phyloP scores from a whole-genome alignment of 169 alveolate genomes.

The Theileria annulata region DNA sequence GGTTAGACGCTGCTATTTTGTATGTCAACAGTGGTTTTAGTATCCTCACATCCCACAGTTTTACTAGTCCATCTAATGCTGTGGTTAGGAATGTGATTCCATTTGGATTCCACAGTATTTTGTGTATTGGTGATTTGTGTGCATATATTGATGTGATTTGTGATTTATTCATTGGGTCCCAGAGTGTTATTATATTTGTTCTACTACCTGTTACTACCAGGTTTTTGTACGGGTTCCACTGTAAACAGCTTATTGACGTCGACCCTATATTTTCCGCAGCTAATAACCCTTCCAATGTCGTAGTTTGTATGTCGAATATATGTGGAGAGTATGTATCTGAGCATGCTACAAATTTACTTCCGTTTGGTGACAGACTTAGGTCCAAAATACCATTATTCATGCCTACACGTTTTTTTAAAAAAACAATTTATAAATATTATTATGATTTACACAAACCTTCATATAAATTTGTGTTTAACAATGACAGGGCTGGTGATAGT shows the following conservation, averaged over 20 bases:
- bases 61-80: constrained; percentile 80
- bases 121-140: constrained; percentile 80
- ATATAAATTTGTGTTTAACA: constrained; percentile 72
- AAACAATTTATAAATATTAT: background rate
- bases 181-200: constrained; percentile 79
- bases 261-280: constrained; percentile 74
- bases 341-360: constrained; percentile 74
- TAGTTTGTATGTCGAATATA: constrained; percentile 75
- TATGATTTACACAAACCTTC: constrained; percentile 68
- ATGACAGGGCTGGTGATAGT: constrained; percentile 78
- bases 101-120: constrained; percentile 74
- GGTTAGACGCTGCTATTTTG: constrained; percentile 35
- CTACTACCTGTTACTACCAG: constrained; percentile 84
- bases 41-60: constrained; percentile 81
- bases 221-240: constrained; percentile 84
- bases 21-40: constrained; percentile 66
- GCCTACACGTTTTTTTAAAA: background rate
- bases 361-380: constrained; percentile 74
- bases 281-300: constrained; percentile 64
- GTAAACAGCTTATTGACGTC: constrained; percentile 75
- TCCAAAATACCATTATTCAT: constrained; percentile 67
- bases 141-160: constrained; percentile 83
- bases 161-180: constrained; percentile 81
- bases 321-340: constrained; percentile 79
- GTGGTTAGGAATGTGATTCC: constrained; percentile 64